A percentile compares a stretch with the other conserved stretches of the same genome.
phyloP scores from a whole-genome alignment of 768 basidiomycete genomes.

The Auriscalpium orientale region DNA sequence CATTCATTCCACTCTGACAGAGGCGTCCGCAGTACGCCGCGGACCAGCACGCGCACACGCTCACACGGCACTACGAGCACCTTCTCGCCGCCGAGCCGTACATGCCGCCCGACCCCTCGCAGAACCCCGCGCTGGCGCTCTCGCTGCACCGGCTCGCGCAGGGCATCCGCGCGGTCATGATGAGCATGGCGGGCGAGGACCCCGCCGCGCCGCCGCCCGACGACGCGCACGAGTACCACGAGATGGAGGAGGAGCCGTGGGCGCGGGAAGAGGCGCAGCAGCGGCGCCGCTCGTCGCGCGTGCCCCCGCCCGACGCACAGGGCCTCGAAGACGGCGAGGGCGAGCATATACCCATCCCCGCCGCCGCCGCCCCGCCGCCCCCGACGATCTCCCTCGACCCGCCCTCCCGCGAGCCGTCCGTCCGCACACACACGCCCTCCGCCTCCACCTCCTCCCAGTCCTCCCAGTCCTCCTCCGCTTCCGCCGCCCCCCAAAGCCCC shows the following conservation, averaged over 20 bases:
- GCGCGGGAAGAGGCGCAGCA: not conserved
- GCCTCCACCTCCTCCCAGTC: constrained; percentile 8
- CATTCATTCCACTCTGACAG: not conserved
- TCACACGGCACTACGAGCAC: constrained; percentile 85
- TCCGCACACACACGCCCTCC: not conserved
- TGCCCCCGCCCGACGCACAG: too few species aligned
- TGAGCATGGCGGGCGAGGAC: constrained; percentile 60
- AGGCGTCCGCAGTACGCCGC: constrained; percentile 62
- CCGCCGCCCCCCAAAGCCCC: not conserved
- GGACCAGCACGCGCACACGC: constrained; percentile 79
- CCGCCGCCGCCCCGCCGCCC: not conserved
- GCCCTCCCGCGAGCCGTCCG: not conserved
- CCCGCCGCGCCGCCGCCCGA: constrained; percentile 8
- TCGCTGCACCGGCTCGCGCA: constrained; percentile 68
- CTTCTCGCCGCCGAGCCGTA: constrained; percentile 63
- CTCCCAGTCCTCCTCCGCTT: not conserved
- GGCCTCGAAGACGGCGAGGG: not conserved
- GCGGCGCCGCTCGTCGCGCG: too few species aligned
- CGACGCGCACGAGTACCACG: constrained; percentile 8
- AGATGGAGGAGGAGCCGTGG: not conserved
- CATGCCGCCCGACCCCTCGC: constrained; percentile 46
- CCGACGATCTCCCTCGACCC: not conserved
- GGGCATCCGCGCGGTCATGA: constrained; percentile 63
- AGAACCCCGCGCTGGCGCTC: constrained; percentile 51
- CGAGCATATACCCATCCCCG: not conserved